Percentiles rank a stretch among this genome's conserved stretches.
Conservation (phyloP, 2,329 filamentous ascomycete species). For the Dactylella cylindrospora region DNA sequence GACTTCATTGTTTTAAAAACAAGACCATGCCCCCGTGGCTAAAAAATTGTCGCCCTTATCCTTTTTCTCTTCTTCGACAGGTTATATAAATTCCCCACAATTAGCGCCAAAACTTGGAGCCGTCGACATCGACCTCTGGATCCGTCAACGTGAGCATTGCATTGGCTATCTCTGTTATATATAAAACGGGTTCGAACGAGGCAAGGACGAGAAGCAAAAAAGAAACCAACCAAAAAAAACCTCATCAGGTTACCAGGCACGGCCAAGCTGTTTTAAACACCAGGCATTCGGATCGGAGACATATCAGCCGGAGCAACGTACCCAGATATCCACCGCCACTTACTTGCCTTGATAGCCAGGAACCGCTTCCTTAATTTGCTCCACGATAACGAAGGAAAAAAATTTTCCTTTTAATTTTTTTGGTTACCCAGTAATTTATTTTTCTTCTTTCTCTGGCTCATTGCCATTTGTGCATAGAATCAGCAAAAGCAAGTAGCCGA, state of each 20-base stretch:
- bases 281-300: conserved; percentile 40
- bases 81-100: conserved; percentile 38
- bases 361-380: conserved; percentile 26
- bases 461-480: too few relatives aligned
- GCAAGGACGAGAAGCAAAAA: too few relatives aligned
- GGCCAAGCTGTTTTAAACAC: too few relatives aligned
- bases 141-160: background rate
- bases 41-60: conserved; percentile 32
- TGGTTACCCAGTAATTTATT: too few relatives aligned
- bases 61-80: conserved; percentile 20
- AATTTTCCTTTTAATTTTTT: conserved; percentile 11
- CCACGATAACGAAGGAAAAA: conserved; percentile 41
- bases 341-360: conserved; percentile 34
- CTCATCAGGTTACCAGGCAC: conserved; percentile 39
- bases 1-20: conserved; percentile 34
- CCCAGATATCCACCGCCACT: conserved; percentile 18
- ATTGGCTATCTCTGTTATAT: conserved; percentile 30
- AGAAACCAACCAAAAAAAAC: conserved; percentile 36
- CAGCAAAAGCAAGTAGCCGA: too few relatives aligned
- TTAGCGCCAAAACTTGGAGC: conserved; percentile 22
- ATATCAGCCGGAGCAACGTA: conserved; percentile 28
- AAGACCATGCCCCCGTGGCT: conserved; percentile 20
- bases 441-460: too few relatives aligned
- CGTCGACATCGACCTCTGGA: conserved; percentile 8
- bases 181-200: too few relatives aligned